Percentiles rank a stretch among this genome's conserved stretches.
These are phyloP conservation scores for Starmerella vaccinii DNA, from an alignment of 805 yeast genomes.

Conservation along the genomic window DNA sequence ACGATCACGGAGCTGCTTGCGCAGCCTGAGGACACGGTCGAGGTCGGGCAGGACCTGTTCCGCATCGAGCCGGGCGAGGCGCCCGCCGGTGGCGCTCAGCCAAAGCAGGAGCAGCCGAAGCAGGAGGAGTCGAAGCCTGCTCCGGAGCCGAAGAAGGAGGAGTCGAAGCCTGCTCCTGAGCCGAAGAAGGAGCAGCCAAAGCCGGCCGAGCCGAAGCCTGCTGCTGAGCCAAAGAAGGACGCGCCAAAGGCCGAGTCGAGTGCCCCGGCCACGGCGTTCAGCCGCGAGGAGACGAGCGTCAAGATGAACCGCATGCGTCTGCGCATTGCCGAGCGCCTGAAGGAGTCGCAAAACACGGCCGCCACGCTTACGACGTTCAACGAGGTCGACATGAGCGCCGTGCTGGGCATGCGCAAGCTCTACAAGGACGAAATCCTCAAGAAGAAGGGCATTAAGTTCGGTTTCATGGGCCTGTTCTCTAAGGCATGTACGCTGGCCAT, in stretches of 20 bases:
- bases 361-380: slow-evolving; percentile 96
- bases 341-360: slow-evolving; percentile 98
- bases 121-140: slow-evolving; percentile 27
- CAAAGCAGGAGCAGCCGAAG: slow-evolving; percentile 25
- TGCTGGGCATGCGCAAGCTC: slow-evolving; percentile 87
- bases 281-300: slow-evolving; percentile 81
- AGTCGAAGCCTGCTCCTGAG: slow-evolving; percentile 22
- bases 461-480: slow-evolving; percentile 98
- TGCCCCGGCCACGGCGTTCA: slow-evolving; percentile 37
- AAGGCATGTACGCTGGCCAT: slow-evolving; percentile 88
- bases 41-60: slow-evolving; percentile 86
- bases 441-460: slow-evolving; percentile 87
- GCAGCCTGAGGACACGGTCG: slow-evolving; percentile 81
- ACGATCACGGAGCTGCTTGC: slow-evolving; percentile 76
- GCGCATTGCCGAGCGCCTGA: slow-evolving; percentile 96
- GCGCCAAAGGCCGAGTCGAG: slow-evolving; percentile 21
- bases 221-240: slow-evolving; percentile 26
- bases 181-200: slow-evolving; percentile 16
- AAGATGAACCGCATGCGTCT: slow-evolving; percentile 99
- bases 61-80: slow-evolving; percentile 73
- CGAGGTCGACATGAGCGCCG: slow-evolving; percentile 91
- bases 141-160: slow-evolving; percentile 33
- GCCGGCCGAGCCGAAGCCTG: slow-evolving; percentile 32
- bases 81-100: slow-evolving; percentile 44
- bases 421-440: slow-evolving; percentile 95